phyloP scores from a whole-genome alignment of 192 early-diverging fungal genomes.

The Kickxella alabastrina region DNA sequence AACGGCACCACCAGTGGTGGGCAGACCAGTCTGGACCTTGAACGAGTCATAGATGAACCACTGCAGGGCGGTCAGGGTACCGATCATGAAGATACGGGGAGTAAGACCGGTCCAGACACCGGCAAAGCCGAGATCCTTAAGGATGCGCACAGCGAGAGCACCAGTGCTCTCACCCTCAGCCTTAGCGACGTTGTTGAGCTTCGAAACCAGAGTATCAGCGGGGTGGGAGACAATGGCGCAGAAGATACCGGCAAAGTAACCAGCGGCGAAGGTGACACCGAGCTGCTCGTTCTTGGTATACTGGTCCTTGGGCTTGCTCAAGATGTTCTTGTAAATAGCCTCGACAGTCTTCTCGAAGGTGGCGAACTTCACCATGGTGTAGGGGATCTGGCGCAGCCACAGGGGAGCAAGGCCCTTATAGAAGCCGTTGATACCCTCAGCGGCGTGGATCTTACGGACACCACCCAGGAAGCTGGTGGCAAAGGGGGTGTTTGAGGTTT shows the following conservation, averaged over 20 bases:
- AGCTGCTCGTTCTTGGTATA: constrained; percentile 72
- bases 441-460: constrained; percentile 54
- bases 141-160: constrained; percentile 45
- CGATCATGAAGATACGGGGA: constrained; percentile 89
- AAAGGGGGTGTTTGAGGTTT: constrained; percentile 73
- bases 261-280: constrained; percentile 76
- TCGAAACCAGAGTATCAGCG: constrained; percentile 77
- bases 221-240: constrained; percentile 90
- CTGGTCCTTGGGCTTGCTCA: constrained; percentile 63
- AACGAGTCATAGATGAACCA: constrained; percentile 83
- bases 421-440: constrained; percentile 67
- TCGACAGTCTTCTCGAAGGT: constrained; percentile 76
- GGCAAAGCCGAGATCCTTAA: constrained; percentile 60
- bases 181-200: constrained; percentile 62
- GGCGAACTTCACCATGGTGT: constrained; percentile 84
- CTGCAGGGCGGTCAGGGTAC: constrained; percentile 82
- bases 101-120: constrained; percentile 78
- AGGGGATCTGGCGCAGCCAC: constrained; percentile 80
- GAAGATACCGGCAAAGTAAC: constrained; percentile 84
- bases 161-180: constrained; percentile 57
- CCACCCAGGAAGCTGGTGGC: constrained; percentile 66
- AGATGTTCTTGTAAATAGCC: constrained; percentile 59
- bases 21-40: constrained; percentile 68
- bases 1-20: constrained; percentile 59
- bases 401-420: constrained; percentile 70